phyloP scores from a whole-genome alignment of 1,284 basidiomycete species.

The Sporisorium scitamineum region DNA sequence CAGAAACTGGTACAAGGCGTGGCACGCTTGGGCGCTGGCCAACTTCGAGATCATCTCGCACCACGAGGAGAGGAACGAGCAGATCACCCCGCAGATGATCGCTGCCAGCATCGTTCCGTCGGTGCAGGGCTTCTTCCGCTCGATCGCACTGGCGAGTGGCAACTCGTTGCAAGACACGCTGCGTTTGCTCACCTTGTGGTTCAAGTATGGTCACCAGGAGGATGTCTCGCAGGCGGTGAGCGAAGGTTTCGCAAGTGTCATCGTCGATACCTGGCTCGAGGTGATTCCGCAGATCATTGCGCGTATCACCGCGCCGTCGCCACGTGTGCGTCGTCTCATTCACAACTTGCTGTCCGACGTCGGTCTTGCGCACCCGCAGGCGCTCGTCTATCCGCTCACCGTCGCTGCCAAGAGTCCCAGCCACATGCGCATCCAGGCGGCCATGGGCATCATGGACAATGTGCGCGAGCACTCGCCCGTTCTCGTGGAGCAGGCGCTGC shows the following conservation, averaged over 20 bases:
- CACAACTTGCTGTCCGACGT: slow-evolving; percentile 90
- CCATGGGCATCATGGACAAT: slow-evolving; percentile 87
- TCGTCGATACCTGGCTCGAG: slow-evolving; percentile 98
- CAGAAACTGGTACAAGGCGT: slow-evolving; percentile 96
- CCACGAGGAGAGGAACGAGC: slow-evolving; percentile 73
- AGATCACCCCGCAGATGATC: slow-evolving; percentile 79
- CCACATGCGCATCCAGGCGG: slow-evolving; percentile 82
- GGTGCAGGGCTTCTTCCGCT: slow-evolving; percentile 94
- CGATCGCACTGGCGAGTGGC: slow-evolving; percentile 85
- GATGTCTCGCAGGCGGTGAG: slow-evolving; percentile 92
- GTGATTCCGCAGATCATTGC: slow-evolving; percentile 99
- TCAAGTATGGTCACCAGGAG: slow-evolving; percentile 93
- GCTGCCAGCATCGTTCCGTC: slow-evolving; percentile 91
- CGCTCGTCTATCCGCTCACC: slow-evolving; percentile 95
- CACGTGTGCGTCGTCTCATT: slow-evolving; percentile 88
- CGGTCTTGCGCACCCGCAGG: slow-evolving; percentile 96
- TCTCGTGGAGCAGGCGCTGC: slow-evolving; percentile 90
- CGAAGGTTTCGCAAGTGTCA: slow-evolving; percentile 87
- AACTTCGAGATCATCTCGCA: slow-evolving; percentile 89
- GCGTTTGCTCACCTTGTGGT: slow-evolving; percentile 94
- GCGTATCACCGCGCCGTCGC: slow-evolving; percentile 92
- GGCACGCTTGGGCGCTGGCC: slow-evolving; percentile 98
- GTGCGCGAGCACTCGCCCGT: slow-evolving; percentile 91
- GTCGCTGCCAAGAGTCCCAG: slow-evolving; percentile 98
- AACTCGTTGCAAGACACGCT: slow-evolving; percentile 96